Base-by-base conservation (phyloP, 2,329 filamentous ascomycete species). In the Peltaster fructicola region DNA sequence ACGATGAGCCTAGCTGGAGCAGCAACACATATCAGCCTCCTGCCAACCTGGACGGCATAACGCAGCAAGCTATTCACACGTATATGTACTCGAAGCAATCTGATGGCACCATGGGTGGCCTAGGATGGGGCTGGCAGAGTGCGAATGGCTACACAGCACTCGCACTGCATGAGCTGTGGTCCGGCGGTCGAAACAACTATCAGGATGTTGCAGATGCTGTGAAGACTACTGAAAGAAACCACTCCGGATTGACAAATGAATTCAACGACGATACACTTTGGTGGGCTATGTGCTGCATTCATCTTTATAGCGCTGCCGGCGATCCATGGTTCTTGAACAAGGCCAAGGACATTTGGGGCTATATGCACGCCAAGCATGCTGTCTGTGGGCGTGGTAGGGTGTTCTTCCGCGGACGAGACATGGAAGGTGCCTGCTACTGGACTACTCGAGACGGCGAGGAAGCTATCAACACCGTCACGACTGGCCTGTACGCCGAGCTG, bases 131-230 rank as follows among this genome's bases (percentile, higher is more conserved):
- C n/a, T 44, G 41, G 41, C 40, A 43, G 25, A 33, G 31, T 7
- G 41, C 40, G 14, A 44, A 44, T 19, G 41, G 32, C n/a, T 44
- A 42, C 28, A 42, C 40, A 4, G 40, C 39, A 9, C 39, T 42
- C 14, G 38, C 38, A 13, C 35, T 42, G 5, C 34, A 37, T 16
- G 40, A 44, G 18, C 22, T 29, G 8, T 41, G 35, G 32, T 37
- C 39, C 3, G 29, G 26, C 15, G 33, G 25, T 11, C 34, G 27
- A 7, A 25, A 32, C 12, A 38, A 43, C 23, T 39, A 37, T 23
- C 24, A 29, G 7, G 14, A 16, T 4, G 20, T 44, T 7, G 27
- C 29, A 3, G 21, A 33, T 5, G 20, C 27, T 7, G 18, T 43
- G 1, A 28, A 17, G 12, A 32, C 29, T 16, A 39, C 36, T 18